Conservation (phyloP, 352 stramenopile species). For the Phytopythium sindhum region DNA sequence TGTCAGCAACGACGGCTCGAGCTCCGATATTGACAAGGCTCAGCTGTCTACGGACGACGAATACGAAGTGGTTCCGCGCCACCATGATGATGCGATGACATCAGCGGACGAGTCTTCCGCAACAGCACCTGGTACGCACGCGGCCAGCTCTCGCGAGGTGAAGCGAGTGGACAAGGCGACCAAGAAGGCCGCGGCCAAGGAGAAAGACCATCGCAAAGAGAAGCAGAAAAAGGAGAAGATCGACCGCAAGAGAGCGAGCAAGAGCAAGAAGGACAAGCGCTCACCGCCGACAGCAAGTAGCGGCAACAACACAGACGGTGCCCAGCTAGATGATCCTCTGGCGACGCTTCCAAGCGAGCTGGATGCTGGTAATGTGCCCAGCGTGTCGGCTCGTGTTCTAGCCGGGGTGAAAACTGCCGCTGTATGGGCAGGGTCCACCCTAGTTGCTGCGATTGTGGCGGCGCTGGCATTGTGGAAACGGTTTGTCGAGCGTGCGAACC, state of each 20-base stretch:
- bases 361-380: neutral
- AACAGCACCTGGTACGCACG: neutral
- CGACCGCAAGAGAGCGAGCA: slow-evolving; percentile 45
- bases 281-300: slow-evolving; percentile 19
- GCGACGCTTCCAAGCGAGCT: slow-evolving; percentile 7
- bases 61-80: neutral
- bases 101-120: slow-evolving; percentile 2
- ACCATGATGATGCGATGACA: neutral
- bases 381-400: neutral
- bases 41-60: slow-evolving; percentile 9
- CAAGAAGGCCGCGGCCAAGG: slow-evolving; percentile 34
- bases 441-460: neutral
- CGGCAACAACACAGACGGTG: neutral
- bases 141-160: too few relatives aligned
- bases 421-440: neutral
- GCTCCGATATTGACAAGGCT: slow-evolving; percentile 19
- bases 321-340: slow-evolving; percentile 15
- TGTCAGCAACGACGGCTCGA: slow-evolving; percentile 14
- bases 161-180: slow-evolving; percentile 10
- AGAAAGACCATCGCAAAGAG: slow-evolving; percentile 26
- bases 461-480: neutral
- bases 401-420: neutral
- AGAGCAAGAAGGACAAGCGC: slow-evolving; percentile 64
- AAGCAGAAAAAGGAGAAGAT: slow-evolving; percentile 55
- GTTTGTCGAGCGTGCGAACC: slow-evolving; percentile 22